Base-by-base conservation (phyloP, 2,329 filamentous ascomycete species). In the Daldinia sp. region DNA sequence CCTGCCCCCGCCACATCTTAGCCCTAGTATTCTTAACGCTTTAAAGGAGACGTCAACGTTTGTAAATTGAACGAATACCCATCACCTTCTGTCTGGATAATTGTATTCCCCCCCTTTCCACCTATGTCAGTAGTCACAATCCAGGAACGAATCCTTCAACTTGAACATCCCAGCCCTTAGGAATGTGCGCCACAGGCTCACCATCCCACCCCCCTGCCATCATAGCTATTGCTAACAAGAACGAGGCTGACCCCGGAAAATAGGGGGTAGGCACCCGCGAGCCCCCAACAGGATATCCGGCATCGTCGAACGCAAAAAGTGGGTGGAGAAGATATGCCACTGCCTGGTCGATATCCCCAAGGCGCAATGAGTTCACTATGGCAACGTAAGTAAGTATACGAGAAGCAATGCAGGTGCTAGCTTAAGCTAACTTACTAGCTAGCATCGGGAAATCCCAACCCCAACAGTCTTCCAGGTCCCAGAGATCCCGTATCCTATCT, bases 151-250 rank as follows among this genome's bases (percentile, higher is more conserved):
- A 86, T 1, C 81, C 82, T 57, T 86, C 83, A 25, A 77, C 78
- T 34, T 68, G 76, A 1, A 80, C 80, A 37, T 79, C 71, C 84
- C 83, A 86, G 0, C 70, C 77, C 15, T 73, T 69, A 0, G 83
- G 83, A 63, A 83, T 85, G 50, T 83, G 77, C 30, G 72, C 63
- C 6, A 77, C 81, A n/a, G 78, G 77, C 47, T 70, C 71, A 1
- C 78, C 82, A 68, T 86, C 83, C 84, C 85, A 87, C 0, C 82
- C 85, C 1, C 82, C 83, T 9, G 82, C 81, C 80, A 87, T 81
- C 83, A 86, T 85, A 2, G 81, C 84, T 59, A 83, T 75, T 0
- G 82, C 83, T 29, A 85, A 70, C 68, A 87, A 66, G 60, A 87
- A 74, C 1, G 78, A 78, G 2, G 81, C 78, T 32, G 79, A 78